Evolutionary conservation across 2,329 filamentous ascomycete genomes (phyloP), one percentile per base, ranked within the genome.

Genomic region (Phaeosphaeriaceae sp.): DNA sequence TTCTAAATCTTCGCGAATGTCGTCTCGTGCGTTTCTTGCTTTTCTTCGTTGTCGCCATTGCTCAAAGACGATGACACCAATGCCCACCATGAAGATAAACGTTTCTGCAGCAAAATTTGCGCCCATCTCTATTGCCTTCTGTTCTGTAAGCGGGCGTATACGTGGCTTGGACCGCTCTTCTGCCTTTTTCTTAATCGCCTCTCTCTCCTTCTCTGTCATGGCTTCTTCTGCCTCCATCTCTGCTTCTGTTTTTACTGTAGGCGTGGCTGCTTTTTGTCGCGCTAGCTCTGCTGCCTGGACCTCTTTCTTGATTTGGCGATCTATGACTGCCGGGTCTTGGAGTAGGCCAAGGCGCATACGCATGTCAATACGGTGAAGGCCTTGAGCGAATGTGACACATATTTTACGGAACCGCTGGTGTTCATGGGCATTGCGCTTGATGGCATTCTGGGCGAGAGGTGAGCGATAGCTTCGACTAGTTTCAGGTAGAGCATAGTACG

Each of bases 51-150:
- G 81, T 46, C 85, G 74, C 79, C 80, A 84, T 16, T 81, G 80
- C 63, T 89, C 86, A 44, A 83, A 83, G 0, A 88, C 68, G 36
- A 89, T 84, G 50, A 88, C 70, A 0, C 81, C 76, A 5, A 83
- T 84, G 1, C 83, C 86, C 11, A 88, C 86, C 3, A 79, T 60
- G 59, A 88, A 88, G 32, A 89, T 77, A 64, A 89, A 89, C 0
- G 82, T 74, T 63, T 89, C 86, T 26, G 83, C 84, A 40, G 87
- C 86, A 62, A 89, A 88, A 54, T 86, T 88, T 3, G 86, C 86
- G 3, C 86, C 86, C 30, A 82, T 81, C 64, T 89, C 86, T 46
- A 89, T 88, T 0, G 86, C 86, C 61, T 87, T 87, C 11, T 82
- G 79, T 66, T 89, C 86, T 2, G 83, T 83, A 9, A 89, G 74